Conservation (phyloP, 371 early-diverging fungal genomes). For the Chytridiales sp. region DNA sequence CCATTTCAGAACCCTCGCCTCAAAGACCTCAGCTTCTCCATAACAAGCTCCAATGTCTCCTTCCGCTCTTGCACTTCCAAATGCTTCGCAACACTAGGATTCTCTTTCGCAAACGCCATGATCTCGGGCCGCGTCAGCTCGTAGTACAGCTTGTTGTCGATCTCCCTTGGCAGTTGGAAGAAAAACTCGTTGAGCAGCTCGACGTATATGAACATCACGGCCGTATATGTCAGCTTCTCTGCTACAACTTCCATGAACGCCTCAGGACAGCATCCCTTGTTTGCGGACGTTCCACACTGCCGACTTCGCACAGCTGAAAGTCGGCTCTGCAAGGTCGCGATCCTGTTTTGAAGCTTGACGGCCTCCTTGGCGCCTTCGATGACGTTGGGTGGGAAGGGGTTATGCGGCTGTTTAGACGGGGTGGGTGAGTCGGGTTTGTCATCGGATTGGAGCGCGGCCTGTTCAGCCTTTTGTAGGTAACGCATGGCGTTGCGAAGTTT, state of each 20-base stretch:
- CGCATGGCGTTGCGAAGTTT: slow-evolving; percentile 80
- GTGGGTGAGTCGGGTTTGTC: too few relatives aligned
- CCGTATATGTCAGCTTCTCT: slow-evolving; percentile 87
- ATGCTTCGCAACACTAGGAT: slow-evolving; percentile 80
- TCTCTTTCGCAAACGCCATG: slow-evolving; percentile 85
- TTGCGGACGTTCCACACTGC: slow-evolving; percentile 69
- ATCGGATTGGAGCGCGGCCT: slow-evolving; percentile 10
- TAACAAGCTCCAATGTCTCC: slow-evolving; percentile 77
- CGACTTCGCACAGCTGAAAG: slow-evolving; percentile 74
- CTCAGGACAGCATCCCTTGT: slow-evolving; percentile 91
- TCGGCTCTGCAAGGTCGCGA: slow-evolving; percentile 75
- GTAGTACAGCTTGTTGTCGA: slow-evolving; percentile 85
- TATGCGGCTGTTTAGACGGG: too few relatives aligned
- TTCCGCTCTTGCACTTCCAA: slow-evolving; percentile 82
- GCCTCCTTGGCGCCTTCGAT: slow-evolving; percentile 80
- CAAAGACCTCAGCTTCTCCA: slow-evolving; percentile 47
- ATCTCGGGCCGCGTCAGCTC: slow-evolving; percentile 60
- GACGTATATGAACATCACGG: slow-evolving; percentile 93
- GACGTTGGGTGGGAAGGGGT: slow-evolving; percentile 68
- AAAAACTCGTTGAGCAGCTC: slow-evolving; percentile 96
- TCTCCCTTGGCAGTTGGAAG: slow-evolving; percentile 92
- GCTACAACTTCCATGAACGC: slow-evolving; percentile 85
- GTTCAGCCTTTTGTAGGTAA: slow-evolving; percentile 45
- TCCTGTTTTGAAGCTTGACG: slow-evolving; percentile 69
- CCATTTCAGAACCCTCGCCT: neutral